Percentiles rank a stretch among this genome's conserved stretches.
phyloP scores from a whole-genome alignment of 2,329 filamentous ascomycete species.

The Microcyclospora tardicrescens region DNA sequence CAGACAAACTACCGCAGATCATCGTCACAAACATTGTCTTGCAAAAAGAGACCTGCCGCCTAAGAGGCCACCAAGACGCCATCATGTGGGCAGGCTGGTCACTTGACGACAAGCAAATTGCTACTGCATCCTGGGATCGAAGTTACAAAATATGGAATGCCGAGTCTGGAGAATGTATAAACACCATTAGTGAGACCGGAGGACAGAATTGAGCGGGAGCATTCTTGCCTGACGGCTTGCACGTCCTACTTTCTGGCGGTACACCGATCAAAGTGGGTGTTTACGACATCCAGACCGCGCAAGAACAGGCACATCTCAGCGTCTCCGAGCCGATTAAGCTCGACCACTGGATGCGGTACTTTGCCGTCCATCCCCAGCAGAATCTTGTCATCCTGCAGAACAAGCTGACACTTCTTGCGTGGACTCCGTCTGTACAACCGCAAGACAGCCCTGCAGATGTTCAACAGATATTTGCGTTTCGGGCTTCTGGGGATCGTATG shows the following conservation, averaged over 20 bases:
- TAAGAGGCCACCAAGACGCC: constrained; percentile 9
- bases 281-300: too few relatives aligned
- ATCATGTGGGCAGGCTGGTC: constrained; percentile 12
- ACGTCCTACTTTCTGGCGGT: constrained; percentile 6
- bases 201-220: constrained; percentile 7
- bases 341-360: too few relatives aligned
- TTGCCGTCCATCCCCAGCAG: too few relatives aligned
- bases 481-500: too few relatives aligned
- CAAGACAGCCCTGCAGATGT: not conserved
- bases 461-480: too few relatives aligned
- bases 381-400: too few relatives aligned
- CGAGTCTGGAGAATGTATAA: constrained; percentile 2
- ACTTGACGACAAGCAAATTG: constrained; percentile 7
- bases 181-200: constrained; percentile 5
- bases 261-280: too few relatives aligned
- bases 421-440: not conserved
- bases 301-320: too few relatives aligned
- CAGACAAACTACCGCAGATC: constrained; percentile 6
- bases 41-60: not conserved
- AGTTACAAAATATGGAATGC: constrained; percentile 9
- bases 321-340: too few relatives aligned
- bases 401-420: not conserved
- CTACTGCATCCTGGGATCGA: constrained; percentile 9
- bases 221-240: constrained; percentile 8
- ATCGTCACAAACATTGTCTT: constrained; percentile 3